A percentile compares a stretch with the other conserved stretches of the same genome.
Evolutionary conservation across 169 alveolate genomes (phyloP).

Genomic region (Eimeria tenella): DNA sequence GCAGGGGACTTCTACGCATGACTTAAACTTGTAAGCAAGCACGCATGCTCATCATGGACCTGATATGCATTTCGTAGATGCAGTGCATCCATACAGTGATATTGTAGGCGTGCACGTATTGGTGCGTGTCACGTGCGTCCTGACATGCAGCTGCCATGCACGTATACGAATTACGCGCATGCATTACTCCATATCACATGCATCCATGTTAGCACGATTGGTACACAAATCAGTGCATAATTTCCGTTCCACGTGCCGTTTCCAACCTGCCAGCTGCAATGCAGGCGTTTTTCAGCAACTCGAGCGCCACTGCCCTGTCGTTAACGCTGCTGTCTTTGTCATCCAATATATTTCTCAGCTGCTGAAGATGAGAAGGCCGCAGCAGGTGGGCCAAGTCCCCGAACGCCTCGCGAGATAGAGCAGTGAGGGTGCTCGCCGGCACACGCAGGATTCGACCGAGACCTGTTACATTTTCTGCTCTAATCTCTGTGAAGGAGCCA

Average conservation of each 20-base stretch:
- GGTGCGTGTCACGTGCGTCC: no score
- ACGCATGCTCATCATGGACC: no score
- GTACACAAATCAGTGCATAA: no score
- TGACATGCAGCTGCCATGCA: no score
- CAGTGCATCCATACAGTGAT: no score
- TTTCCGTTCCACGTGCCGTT: background rate
- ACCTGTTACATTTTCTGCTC: background rate
- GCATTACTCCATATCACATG: no score
- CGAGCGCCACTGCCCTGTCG: constrained; percentile 90
- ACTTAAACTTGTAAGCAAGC: no score
- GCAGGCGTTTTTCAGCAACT: constrained; percentile 88
- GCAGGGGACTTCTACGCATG: no score
- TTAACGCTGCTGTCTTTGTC: constrained; percentile 88
- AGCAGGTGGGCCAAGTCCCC: constrained; percentile 85
- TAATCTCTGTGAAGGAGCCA: background rate
- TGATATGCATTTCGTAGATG: no score
- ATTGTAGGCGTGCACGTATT: no score
- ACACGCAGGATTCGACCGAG: constrained; percentile 66
- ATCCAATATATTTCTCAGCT: constrained; percentile 58
- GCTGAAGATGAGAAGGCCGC: constrained; percentile 85
- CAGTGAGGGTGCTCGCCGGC: constrained; percentile 83
- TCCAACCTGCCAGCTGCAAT: constrained; percentile 85
- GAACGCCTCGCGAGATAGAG: constrained; percentile 85
- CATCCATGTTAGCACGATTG: no score
- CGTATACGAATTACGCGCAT: no score